A percentile compares a stretch with the other conserved stretches of the same genome.
Evolutionary conservation across 345 rosid species (phyloP).

Genomic region (Lagerstroemia speciosa): DNA sequence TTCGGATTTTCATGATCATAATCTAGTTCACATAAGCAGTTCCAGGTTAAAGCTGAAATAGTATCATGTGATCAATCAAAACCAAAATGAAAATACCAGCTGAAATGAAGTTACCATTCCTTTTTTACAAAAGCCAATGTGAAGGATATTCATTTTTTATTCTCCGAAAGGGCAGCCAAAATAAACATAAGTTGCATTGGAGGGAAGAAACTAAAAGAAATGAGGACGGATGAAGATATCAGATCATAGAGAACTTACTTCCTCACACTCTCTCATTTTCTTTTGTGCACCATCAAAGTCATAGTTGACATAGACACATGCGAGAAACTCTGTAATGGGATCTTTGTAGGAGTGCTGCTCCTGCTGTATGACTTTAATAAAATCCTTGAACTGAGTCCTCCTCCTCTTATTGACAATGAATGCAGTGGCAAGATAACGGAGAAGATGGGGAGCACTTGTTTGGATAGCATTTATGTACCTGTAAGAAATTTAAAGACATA

Average conservation of each 20-base stretch:
- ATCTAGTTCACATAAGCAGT: neutral
- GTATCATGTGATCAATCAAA: neutral
- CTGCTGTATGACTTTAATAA: slow-evolving; percentile 87
- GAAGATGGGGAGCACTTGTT: slow-evolving; percentile 92
- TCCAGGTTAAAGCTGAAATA: neutral
- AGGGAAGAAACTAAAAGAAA: neutral
- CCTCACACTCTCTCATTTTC: slow-evolving; percentile 97
- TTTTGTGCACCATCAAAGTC: slow-evolving; percentile 98
- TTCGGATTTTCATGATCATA: neutral
- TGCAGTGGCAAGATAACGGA: slow-evolving; percentile 93
- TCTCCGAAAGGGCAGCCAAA: neutral
- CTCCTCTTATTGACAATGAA: slow-evolving; percentile 96
- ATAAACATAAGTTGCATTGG: neutral
- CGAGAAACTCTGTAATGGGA: slow-evolving; percentile 90
- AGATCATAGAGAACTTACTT: slow-evolving; percentile 33
- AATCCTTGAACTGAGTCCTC: slow-evolving; percentile 87
- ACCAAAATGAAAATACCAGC: neutral
- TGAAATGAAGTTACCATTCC: neutral
- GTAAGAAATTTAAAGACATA: neutral
- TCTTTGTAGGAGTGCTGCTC: slow-evolving; percentile 90
- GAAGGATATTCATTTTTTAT: neutral
- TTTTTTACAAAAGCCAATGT: neutral
- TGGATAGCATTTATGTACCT: slow-evolving; percentile 96
- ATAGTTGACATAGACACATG: slow-evolving; percentile 84
- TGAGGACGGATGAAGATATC: neutral